Evolutionary conservation across 1,284 basidiomycete species (phyloP).

Genomic region (Naganishia liquefaciens): DNA sequence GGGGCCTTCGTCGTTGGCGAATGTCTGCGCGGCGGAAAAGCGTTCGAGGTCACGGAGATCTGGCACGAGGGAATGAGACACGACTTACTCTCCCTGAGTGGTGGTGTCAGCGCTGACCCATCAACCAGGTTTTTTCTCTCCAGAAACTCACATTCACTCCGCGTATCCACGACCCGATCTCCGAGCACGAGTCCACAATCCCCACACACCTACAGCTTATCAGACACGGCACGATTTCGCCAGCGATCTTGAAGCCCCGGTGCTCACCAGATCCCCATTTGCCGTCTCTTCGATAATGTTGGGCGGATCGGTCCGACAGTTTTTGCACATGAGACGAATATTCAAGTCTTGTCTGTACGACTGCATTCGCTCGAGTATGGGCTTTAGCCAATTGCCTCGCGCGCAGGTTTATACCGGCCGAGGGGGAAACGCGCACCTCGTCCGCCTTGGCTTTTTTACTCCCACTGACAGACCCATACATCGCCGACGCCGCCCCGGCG

Average conservation of each 20-base stretch:
- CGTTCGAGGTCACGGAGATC: neutral
- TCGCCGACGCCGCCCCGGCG: constrained; percentile 15
- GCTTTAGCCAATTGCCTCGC: too few species aligned
- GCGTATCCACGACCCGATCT: constrained; percentile 94
- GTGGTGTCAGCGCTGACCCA: neutral
- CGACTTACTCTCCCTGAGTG: constrained; percentile 66
- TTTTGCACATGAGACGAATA: constrained; percentile 31
- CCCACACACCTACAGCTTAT: constrained; percentile 63
- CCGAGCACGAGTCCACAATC: constrained; percentile 93
- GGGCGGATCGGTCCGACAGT: constrained; percentile 73
- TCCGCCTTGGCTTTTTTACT: neutral
- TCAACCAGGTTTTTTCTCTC: neutral
- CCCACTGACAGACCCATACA: constrained; percentile 9
- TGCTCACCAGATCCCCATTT: constrained; percentile 84
- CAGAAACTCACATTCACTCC: constrained; percentile 79
- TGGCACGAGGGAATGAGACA: constrained; percentile 30
- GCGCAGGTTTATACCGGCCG: too few species aligned
- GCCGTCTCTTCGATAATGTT: constrained; percentile 97
- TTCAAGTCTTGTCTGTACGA: constrained; percentile 33
- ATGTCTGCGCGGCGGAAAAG: constrained; percentile 69
- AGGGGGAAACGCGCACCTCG: constrained; percentile 4
- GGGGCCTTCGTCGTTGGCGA: constrained; percentile 92
- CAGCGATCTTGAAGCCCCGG: neutral
- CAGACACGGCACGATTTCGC: neutral
- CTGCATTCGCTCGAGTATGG: neutral